Base-by-base conservation (phyloP, 495 filamentous ascomycete species). In the Daldinia childiae region DNA sequence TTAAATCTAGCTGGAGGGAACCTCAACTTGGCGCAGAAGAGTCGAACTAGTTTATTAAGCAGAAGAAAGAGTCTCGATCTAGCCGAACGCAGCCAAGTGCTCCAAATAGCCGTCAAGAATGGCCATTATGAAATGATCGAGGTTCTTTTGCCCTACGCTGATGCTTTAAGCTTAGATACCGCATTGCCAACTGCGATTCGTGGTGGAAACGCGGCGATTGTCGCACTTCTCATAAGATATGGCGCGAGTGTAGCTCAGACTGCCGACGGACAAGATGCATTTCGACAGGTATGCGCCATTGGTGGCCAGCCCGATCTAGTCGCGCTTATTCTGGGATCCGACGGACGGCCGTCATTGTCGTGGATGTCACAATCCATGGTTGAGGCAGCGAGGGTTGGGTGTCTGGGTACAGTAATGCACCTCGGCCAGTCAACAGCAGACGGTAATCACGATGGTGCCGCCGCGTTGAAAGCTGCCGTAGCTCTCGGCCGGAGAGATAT, bases 61-160 rank as follows among this genome's bases (percentile, higher is more conserved):
- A 70, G 83, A 58, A 78, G 79, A 60, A 81, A 72, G 58, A 85
- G 83, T 69, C 45, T 82, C n/a, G 82, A 86, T 36, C 61, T 83
- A 51, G 72, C 71, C 0, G 80, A 84, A 57, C 78, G 79, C 45
- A 82, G 81, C 64, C 76, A 79, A 17, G 69, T 85, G 3, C 68
- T 86, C 36, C 78, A 82, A 29, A 82, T 78, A 41, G 83, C 83
- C 6, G 79, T 85, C 48, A 72, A 81, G 61, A 83, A 82, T 45
- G 76, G 74, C 1, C 82, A 85, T 17, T 38, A 68, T 24, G 83
- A 86, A 39, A 86, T 86, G 83, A 76, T 86, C 32, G 77, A 82
- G 41, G 76, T 86, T 14, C 70, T 86, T 30, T 73, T 80, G 19
- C 79, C 78, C 7, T 77, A 83, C 41, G 81, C 82, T 29, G 82